phyloP scores from a whole-genome alignment of 2,329 filamentous ascomycete species.

The Pseudogymnoascus destructans region DNA sequence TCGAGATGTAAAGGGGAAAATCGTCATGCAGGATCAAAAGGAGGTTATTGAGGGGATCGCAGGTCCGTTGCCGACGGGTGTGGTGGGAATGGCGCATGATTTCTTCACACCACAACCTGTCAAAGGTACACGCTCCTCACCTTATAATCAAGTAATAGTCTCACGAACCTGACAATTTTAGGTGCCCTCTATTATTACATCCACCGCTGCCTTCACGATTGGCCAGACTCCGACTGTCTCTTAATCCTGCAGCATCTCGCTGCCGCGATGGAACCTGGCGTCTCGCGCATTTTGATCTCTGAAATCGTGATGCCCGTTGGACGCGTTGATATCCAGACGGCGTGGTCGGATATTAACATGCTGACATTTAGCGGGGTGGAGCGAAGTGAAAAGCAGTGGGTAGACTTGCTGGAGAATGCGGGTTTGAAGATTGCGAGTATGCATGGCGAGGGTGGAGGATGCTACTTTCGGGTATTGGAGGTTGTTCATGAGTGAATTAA shows the following conservation, averaged over 20 bases:
- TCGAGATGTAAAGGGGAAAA: slow-evolving; percentile 12
- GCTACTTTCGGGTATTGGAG: background rate
- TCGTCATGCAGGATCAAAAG: slow-evolving; percentile 19
- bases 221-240: slow-evolving; percentile 25
- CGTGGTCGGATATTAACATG: slow-evolving; percentile 14
- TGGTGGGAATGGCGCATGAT: slow-evolving; percentile 23
- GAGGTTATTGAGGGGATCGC: slow-evolving; percentile 14
- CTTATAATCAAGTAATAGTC: background rate
- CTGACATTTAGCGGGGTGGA: slow-evolving; percentile 13
- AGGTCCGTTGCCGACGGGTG: slow-evolving; percentile 10
- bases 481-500: background rate
- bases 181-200: slow-evolving; percentile 27
- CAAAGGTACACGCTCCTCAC: slow-evolving; percentile 13
- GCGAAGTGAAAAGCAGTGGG: slow-evolving; percentile 13
- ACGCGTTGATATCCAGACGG: slow-evolving; percentile 5
- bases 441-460: background rate
- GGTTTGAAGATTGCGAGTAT: slow-evolving; percentile 2
- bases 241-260: slow-evolving; percentile 26
- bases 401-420: slow-evolving; percentile 9
- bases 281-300: slow-evolving; percentile 21
- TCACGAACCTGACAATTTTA: slow-evolving; percentile 11
- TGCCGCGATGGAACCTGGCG: slow-evolving; percentile 23
- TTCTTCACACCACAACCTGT: slow-evolving; percentile 27
- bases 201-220: slow-evolving; percentile 31
- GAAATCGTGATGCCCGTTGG: slow-evolving; percentile 21